phyloP scores from a whole-genome alignment of 1,139 yeast species.

The Entelexis sorbosivorans region DNA sequence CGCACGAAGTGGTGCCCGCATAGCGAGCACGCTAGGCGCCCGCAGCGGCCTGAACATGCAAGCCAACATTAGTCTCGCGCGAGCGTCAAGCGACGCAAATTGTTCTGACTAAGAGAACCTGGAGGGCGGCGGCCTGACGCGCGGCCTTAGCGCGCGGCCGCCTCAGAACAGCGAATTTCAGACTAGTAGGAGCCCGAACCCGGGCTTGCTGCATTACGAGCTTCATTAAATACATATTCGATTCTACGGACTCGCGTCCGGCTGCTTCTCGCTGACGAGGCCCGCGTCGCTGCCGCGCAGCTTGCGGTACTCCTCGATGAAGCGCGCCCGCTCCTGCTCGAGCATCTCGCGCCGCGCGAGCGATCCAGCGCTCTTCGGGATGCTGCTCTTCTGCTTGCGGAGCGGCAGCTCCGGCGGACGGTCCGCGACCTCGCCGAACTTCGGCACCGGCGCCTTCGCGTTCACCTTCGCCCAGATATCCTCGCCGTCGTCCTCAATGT shows the following conservation, averaged over 20 bases:
- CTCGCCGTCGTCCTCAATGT: constrained; percentile 24
- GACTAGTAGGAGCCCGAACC: no score
- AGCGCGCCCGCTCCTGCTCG: constrained; percentile 31
- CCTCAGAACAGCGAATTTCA: no score
- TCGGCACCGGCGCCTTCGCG: constrained; percentile 27
- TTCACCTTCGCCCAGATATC: constrained; percentile 35
- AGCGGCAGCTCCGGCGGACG: constrained; percentile 33
- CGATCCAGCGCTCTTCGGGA: constrained; percentile 36
- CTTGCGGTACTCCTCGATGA: constrained; percentile 25
- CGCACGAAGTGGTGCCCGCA: neutral
- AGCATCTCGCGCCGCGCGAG: constrained; percentile 32
- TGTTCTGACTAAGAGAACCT: neutral
- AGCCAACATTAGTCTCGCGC: neutral
- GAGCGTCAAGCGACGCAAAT: neutral
- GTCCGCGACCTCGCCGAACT: constrained; percentile 36
- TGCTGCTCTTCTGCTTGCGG: constrained; percentile 29
- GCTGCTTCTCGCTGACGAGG: neutral
- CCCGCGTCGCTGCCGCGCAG: constrained; percentile 10
- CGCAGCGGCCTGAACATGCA: neutral
- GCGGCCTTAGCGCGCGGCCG: no score
- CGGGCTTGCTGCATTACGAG: no score
- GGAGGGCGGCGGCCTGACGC: neutral
- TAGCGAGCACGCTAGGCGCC: neutral
- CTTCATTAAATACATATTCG: no score
- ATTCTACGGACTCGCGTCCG: no score